Base-by-base conservation (phyloP, 2,329 filamentous ascomycete genomes). In the Fusarium avenaceum region DNA sequence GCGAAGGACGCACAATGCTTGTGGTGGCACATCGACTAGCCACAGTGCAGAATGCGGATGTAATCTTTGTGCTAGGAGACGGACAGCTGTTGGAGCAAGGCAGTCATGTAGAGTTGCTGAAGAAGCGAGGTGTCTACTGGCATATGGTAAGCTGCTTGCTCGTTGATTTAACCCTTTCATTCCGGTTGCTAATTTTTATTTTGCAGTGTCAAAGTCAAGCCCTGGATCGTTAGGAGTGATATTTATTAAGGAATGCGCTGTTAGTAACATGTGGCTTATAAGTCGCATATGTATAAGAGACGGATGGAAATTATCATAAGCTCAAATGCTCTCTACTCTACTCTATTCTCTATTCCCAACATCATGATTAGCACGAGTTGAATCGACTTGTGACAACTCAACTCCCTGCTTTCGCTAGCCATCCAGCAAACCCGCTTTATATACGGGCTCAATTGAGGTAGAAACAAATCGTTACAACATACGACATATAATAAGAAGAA, bases 1-100 rank as follows among this genome's bases (percentile, higher is more conserved):
- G 84, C 5, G 82, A 83, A 66, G 86, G 86, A 4, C 80, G 86
- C 9, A 89, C 92, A 3, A 92, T 92, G 63, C 82, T 96, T 4
- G 91, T 91, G 4, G 91, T 96, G 13, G 92, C 92, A 2, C 92
- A 95, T 76, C 84, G 92, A 15, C 81, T 95, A 48, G 90, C 90
- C 0, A 95, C 91, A 14, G 89, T 94, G 20, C 91, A 92, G 76
- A 90, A 94, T 70, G 91, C 92, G 2, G 89, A 95, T 76, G 81
- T 89, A n/a, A 94, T 94, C 42, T 93, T 92, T 71, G 91, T 95
- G 1, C 87, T 96, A 47, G 90, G 91, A 13, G 85, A 89, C 63
- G 79, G 90, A 24, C 85, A 82, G 68, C 79, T 88, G 43, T 73
- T 88, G 13, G 86, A 88, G 75, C 79, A 83, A 74, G 86, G 86